These are phyloP conservation scores for Silene noctiflora DNA, from an alignment of 179 eudicot species.

Conservation along the genomic window DNA sequence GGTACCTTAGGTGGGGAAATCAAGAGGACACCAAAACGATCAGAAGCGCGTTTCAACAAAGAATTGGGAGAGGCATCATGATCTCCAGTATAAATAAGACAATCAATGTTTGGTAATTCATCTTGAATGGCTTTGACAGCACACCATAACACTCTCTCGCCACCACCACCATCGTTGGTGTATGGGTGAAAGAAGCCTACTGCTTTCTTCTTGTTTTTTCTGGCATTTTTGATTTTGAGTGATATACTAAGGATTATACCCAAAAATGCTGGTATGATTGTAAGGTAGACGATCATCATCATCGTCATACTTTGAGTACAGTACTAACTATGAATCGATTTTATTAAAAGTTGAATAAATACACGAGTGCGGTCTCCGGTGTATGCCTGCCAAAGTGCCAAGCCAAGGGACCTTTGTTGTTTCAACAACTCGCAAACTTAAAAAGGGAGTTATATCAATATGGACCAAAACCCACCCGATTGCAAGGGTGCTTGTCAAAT, in stretches of 20 bases:
- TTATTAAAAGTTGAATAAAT: no score
- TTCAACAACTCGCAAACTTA: no score
- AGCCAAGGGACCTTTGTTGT: no score
- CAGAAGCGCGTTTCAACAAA: conserved; percentile 60
- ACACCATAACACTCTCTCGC: conserved; percentile 96
- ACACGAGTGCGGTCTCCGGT: no score
- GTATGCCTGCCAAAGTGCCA: no score
- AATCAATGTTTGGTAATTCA: conserved; percentile 54
- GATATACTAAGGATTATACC: conserved; percentile 7
- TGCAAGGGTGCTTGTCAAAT: no score
- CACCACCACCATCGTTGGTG: conserved; percentile 98
- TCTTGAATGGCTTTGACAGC: conserved; percentile 88
- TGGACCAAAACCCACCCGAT: no score
- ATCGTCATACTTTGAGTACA: neutral
- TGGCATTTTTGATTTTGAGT: conserved; percentile 20
- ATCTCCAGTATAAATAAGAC: conserved; percentile 76
- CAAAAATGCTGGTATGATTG: neutral
- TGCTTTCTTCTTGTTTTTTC: conserved; percentile 43
- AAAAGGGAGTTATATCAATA: no score
- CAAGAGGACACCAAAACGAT: conserved; percentile 77
- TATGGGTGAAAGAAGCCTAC: conserved; percentile 91
- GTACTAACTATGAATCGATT: no score
- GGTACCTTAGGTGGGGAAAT: conserved; percentile 56
- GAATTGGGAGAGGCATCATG: conserved; percentile 69
- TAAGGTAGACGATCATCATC: neutral